Conservation (phyloP, 2,329 filamentous ascomycete genomes). For the Phaeoacremonium minimum region DNA sequence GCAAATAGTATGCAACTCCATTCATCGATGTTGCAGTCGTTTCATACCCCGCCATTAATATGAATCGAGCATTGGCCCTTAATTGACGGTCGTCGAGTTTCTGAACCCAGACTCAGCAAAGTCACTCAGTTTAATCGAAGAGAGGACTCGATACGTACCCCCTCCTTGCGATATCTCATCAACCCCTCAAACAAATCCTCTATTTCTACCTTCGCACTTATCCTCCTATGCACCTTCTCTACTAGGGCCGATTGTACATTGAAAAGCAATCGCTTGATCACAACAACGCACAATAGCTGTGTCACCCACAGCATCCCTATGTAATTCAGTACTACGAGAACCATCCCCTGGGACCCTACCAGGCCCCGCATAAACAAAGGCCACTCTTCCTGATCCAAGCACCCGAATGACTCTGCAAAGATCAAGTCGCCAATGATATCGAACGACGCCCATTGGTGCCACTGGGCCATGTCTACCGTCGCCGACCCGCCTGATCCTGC, state of each 20-base stretch:
- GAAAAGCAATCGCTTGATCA: too few relatives aligned
- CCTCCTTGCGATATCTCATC: slow-evolving; percentile 13
- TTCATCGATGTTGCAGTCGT: slow-evolving; percentile 26
- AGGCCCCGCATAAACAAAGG: slow-evolving; percentile 20
- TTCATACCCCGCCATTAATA: slow-evolving; percentile 26
- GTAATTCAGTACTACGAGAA: slow-evolving; percentile 3
- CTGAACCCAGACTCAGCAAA: slow-evolving; percentile 6
- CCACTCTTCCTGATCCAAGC: slow-evolving; percentile 19
- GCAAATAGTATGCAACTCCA: slow-evolving; percentile 21
- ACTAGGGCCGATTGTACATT: neutral
- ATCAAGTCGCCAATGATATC: slow-evolving; percentile 37
- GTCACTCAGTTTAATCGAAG: neutral
- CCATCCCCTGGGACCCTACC: slow-evolving; percentile 13
- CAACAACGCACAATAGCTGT: too few relatives aligned
- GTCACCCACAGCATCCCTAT: slow-evolving; percentile 8
- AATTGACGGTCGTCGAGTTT: slow-evolving; percentile 11
- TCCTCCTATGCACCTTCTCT: slow-evolving; percentile 10
- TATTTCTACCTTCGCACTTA: slow-evolving; percentile 9
- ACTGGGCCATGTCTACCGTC: slow-evolving; percentile 11
- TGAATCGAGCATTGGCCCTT: slow-evolving; percentile 5
- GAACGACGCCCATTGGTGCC: slow-evolving; percentile 29
- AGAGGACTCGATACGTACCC: too few relatives aligned
- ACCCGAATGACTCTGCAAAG: slow-evolving; percentile 37
- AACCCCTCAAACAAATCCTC: slow-evolving; percentile 21
- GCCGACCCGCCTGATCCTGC: slow-evolving; percentile 5